Conservation (phyloP, 2,329 filamentous ascomycete species). For the Coniosporium uncinatum region DNA sequence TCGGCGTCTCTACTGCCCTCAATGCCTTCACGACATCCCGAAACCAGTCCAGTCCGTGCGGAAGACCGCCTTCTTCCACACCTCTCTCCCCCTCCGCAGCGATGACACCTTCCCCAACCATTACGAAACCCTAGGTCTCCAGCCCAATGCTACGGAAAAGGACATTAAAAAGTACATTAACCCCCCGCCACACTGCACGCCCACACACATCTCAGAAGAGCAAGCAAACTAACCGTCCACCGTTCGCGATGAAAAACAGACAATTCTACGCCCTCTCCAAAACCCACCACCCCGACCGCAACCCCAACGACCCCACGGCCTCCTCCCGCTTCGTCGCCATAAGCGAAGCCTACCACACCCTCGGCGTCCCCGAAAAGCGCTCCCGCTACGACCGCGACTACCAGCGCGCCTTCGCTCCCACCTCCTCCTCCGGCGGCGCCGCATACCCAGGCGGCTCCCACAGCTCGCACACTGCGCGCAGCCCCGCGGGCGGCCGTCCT, state of each 20-base stretch:
- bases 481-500: constrained; percentile 64
- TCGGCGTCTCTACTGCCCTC: neutral
- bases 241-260: constrained; percentile 16
- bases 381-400: constrained; percentile 63
- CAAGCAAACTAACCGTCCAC: neutral
- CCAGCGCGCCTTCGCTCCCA: constrained; percentile 18
- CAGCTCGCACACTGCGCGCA: constrained; percentile 34
- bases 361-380: constrained; percentile 69
- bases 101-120: constrained; percentile 48
- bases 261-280: constrained; percentile 91
- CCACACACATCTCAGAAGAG: neutral
- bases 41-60: neutral
- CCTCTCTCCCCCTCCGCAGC: neutral
- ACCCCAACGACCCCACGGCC: constrained; percentile 69
- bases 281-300: constrained; percentile 86
- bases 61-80: neutral
- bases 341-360: constrained; percentile 75
- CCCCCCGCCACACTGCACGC: constrained; percentile 2
- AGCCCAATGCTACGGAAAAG: constrained; percentile 58
- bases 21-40: neutral
- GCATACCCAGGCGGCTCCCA: constrained; percentile 45
- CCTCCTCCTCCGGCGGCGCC: constrained; percentile 14
- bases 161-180: constrained; percentile 76
- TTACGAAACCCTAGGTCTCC: constrained; percentile 78
- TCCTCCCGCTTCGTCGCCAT: constrained; percentile 75